Evolutionary conservation across 2,329 filamentous ascomycete genomes (phyloP).

Genomic region (Tolypocladium pustulatum): DNA sequence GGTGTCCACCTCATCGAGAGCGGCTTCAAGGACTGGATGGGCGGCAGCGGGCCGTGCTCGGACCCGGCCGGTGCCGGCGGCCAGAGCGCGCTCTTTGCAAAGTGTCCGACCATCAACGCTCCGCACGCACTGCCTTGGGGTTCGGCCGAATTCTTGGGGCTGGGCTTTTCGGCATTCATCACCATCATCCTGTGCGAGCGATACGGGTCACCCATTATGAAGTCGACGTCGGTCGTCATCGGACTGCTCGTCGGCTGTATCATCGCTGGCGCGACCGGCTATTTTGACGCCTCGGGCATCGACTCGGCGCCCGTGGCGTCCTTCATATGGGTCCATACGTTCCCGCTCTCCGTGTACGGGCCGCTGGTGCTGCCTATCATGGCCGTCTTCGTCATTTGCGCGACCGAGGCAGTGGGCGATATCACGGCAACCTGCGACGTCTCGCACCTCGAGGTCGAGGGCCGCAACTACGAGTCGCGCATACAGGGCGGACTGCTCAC

Average conservation of each 20-base stretch:
- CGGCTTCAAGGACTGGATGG: constrained; percentile 70
- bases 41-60: constrained; percentile 54
- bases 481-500: constrained; percentile 73
- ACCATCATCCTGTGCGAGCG: constrained; percentile 74
- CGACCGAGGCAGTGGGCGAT: constrained; percentile 71
- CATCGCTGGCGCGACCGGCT: constrained; percentile 66
- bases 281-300: constrained; percentile 66
- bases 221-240: constrained; percentile 65
- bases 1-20: constrained; percentile 62
- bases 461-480: constrained; percentile 60
- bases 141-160: constrained; percentile 63
- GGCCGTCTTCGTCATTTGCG: constrained; percentile 60
- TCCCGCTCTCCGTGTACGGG: constrained; percentile 60
- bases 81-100: constrained; percentile 35
- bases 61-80: constrained; percentile 31
- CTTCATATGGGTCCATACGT: constrained; percentile 73
- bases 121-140: constrained; percentile 70
- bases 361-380: constrained; percentile 64
- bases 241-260: constrained; percentile 68
- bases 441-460: constrained; percentile 63
- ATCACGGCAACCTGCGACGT: constrained; percentile 77
- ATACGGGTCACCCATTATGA: constrained; percentile 78
- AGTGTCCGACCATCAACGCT: constrained; percentile 57
- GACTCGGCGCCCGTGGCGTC: constrained; percentile 59
- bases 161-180: constrained; percentile 71